These are phyloP conservation scores for Daldinia loculata DNA, from an alignment of 495 filamentous ascomycete species.

Conservation along the genomic window DNA sequence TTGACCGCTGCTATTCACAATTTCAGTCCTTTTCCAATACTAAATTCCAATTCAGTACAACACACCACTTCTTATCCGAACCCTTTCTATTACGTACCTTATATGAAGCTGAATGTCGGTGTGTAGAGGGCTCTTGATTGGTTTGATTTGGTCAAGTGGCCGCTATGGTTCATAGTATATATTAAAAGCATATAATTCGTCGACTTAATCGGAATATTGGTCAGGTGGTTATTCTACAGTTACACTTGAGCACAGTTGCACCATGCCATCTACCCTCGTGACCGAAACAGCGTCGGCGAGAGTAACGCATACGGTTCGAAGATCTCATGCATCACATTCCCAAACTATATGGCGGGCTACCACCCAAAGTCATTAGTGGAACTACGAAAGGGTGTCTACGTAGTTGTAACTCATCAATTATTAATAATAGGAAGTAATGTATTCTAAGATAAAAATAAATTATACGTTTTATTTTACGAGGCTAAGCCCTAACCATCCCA, in stretches of 20 bases:
- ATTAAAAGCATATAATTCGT: not conserved
- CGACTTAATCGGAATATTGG: not conserved
- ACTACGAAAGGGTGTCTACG: not conserved
- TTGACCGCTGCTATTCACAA: too few relatives aligned
- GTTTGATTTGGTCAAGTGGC: not conserved
- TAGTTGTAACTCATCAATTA: not conserved
- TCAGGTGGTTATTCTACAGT: not conserved
- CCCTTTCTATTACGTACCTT: not conserved
- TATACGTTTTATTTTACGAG: not conserved
- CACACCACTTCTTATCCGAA: not conserved
- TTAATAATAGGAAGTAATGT: too few relatives aligned
- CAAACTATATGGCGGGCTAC: not conserved
- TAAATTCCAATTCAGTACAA: not conserved
- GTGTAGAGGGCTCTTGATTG: not conserved
- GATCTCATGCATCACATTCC: not conserved
- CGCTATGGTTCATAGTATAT: not conserved
- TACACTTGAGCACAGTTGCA: not conserved
- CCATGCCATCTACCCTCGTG: not conserved
- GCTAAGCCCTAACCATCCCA: not conserved
- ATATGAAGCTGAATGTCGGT: not conserved
- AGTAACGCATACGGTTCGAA: too few relatives aligned
- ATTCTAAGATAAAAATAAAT: too few relatives aligned
- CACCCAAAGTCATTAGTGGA: not conserved
- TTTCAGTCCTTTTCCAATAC: not conserved
- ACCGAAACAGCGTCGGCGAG: not conserved